These are phyloP conservation scores for Nakazawaea peltata DNA, from an alignment of 805 yeast genomes.

Conservation along the genomic window DNA sequence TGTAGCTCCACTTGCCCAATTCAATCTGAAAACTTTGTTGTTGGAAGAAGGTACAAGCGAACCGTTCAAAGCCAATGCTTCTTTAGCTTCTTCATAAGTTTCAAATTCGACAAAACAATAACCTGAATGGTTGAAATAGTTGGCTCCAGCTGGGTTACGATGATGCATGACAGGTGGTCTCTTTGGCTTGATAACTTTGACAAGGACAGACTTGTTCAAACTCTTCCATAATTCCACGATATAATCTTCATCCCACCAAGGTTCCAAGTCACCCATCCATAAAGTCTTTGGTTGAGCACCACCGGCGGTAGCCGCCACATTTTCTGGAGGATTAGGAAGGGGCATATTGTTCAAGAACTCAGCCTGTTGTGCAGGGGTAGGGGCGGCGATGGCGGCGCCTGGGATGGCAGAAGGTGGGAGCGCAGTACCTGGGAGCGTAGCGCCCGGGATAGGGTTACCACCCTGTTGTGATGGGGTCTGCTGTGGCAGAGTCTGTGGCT, in stretches of 20 bases:
- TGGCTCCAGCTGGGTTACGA: constrained; percentile 14
- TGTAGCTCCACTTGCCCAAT: constrained; percentile 84
- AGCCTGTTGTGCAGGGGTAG: constrained; percentile 8
- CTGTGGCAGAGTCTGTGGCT: too few species aligned
- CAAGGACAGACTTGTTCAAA: constrained; percentile 47
- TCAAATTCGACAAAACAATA: constrained; percentile 77
- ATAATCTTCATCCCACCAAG: constrained; percentile 64
- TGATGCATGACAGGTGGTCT: constrained; percentile 27
- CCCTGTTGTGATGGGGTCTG: too few species aligned
- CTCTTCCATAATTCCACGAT: constrained; percentile 53
- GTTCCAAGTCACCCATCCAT: constrained; percentile 88
- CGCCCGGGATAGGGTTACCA: not conserved
- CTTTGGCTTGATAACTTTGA: constrained; percentile 52
- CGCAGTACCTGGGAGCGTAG: not conserved
- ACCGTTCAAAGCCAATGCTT: constrained; percentile 61
- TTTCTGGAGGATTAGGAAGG: constrained; percentile 46
- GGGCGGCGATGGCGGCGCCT: too few species aligned
- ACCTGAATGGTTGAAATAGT: constrained; percentile 34
- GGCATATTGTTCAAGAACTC: constrained; percentile 16
- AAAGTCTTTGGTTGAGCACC: constrained; percentile 54
- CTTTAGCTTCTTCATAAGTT: constrained; percentile 58
- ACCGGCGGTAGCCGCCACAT: constrained; percentile 35
- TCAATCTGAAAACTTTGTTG: constrained; percentile 60
- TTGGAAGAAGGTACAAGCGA: constrained; percentile 48
- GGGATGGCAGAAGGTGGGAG: constrained; percentile 1